Evolutionary conservation across 148 eudicot species (phyloP).

Genomic region (Chenopodium album): DNA sequence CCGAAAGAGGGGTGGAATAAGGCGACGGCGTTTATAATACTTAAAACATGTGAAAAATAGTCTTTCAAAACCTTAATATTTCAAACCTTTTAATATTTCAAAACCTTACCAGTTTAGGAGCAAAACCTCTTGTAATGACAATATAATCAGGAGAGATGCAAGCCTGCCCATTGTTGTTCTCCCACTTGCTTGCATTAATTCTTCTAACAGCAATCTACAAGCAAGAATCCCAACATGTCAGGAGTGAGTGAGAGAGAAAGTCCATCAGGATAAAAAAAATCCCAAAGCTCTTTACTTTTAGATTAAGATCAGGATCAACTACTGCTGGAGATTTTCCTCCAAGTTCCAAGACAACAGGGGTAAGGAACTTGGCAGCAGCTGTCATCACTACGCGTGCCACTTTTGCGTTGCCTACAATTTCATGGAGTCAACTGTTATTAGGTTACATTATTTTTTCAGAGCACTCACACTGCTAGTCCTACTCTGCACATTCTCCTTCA

Average conservation of each 20-base stretch:
- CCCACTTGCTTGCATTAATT: constrained; percentile 68
- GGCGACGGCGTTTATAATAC: no score
- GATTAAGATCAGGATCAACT: constrained; percentile 47
- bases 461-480: no score
- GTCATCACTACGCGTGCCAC: constrained; percentile 62
- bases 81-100: background rate
- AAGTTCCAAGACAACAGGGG: constrained; percentile 61
- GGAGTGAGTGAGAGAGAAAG: background rate
- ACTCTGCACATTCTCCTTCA: no score
- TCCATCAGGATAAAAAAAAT: no score
- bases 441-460: no score
- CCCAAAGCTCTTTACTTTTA: constrained; percentile 29
- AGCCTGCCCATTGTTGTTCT: constrained; percentile 51
- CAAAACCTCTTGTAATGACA: constrained; percentile 52
- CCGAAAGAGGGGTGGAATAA: no score
- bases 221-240: background rate
- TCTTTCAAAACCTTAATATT: no score
- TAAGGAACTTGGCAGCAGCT: constrained; percentile 63
- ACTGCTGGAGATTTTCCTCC: constrained; percentile 66
- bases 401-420: constrained; percentile 45
- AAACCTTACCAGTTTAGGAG: constrained; percentile 49
- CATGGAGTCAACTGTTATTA: background rate
- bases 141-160: constrained; percentile 59
- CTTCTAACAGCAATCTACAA: constrained; percentile 46
- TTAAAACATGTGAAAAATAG: no score